Base-by-base conservation (phyloP, 1,139 yeast species). In the Blastobotrys proliferans region DNA sequence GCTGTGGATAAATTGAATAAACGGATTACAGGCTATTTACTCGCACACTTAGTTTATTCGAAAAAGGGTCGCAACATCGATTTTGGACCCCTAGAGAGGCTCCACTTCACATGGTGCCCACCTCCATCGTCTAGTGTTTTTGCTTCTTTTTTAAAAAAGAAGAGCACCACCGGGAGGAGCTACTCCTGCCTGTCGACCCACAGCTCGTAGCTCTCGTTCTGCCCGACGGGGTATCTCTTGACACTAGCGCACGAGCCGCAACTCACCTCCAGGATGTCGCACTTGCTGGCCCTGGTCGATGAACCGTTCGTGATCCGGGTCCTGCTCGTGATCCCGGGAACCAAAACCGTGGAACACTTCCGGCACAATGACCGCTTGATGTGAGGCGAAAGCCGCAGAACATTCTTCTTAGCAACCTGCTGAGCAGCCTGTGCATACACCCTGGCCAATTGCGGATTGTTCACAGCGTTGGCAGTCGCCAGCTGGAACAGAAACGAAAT, bases 351-450 rank as follows among this genome's bases (percentile, higher is more conserved):
- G 43, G 72, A 60, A 57, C 94, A 83, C 20, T 60, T 62, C 52
- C 81, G 82, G 60, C 94, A 83, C 20, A 78, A 54, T 1, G 71
- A 67, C 49, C 90, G 64, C 57, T 83, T 84, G 17, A 83, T 56
- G 21, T 65, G 64, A 0, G 87, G 87, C 27, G 82, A 73, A 40
- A 81, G 55, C 52, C 82, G 74, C 13, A 80, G 56, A 4, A 82
- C 88, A 4, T 78, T 72, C 55, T 79, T 81, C 54, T 79, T 78
- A 2, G 85, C 73, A 8, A 82, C 80, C 1, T 63, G 44, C n/a
- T 52, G 50, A 59, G 62, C 46, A 4, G 63, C 54, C 13, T 51
- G 52, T 11, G 62, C 53, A 50, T 77, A 77, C 38, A 70, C 68
- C 35, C 84, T 61, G 0, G 83, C 72, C 6, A 82, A 60, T 13